Conservation (phyloP, 306 rosid species). For the Urtica urens region DNA sequence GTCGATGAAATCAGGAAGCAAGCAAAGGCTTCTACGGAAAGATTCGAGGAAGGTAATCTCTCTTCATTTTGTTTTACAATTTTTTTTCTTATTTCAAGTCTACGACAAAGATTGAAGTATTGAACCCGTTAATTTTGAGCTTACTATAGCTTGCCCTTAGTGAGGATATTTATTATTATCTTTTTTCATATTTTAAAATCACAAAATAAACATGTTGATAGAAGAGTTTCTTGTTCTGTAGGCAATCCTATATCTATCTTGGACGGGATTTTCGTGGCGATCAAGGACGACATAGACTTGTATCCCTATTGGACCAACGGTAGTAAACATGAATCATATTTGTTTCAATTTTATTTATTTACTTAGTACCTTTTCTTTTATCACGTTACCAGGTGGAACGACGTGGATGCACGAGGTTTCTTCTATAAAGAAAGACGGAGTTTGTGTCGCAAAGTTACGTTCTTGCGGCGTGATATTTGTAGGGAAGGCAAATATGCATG, state of each 20-base stretch:
- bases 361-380: neutral
- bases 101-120: no score
- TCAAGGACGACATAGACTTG: constrained; percentile 97
- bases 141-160: no score
- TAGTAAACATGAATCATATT: constrained; percentile 13
- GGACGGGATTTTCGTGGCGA: constrained; percentile 90
- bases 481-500: constrained; percentile 98
- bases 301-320: constrained; percentile 73
- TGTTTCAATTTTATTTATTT: neutral
- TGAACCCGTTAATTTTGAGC: no score
- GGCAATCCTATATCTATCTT: constrained; percentile 78
- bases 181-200: no score
- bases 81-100: no score
- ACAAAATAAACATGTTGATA: neutral
- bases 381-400: constrained; percentile 48
- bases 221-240: constrained; percentile 20
- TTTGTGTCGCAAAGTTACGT: constrained; percentile 61
- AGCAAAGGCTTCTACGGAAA: constrained; percentile 76
- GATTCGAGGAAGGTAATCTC: constrained; percentile 70
- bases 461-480: constrained; percentile 75
- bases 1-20: constrained; percentile 66
- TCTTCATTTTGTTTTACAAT: no score
- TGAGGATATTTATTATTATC: no score
- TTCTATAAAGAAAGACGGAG: constrained; percentile 49
- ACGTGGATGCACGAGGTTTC: constrained; percentile 97